A percentile compares a stretch with the other conserved stretches of the same genome.
phyloP scores from a whole-genome alignment of 257 asterid genomes.

The Forsythia viridissima region DNA sequence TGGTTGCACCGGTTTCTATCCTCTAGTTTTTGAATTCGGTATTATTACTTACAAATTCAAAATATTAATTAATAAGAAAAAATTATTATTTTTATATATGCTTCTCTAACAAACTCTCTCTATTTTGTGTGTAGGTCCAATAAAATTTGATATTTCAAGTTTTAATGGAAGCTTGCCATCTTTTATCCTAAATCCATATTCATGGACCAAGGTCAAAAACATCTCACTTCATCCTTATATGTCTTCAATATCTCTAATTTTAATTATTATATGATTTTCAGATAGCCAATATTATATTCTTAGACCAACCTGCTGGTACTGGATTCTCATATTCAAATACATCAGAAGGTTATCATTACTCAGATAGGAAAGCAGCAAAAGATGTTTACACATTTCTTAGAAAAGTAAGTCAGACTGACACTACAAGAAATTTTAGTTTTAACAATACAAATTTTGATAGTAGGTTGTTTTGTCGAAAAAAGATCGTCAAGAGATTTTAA shows the following conservation, averaged over 20 bases:
- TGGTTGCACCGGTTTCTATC: constrained; percentile 47
- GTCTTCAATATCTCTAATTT: not conserved
- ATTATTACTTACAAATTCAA: no score
- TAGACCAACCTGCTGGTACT: constrained; percentile 37
- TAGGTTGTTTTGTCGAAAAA: no score
- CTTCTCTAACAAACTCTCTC: no score
- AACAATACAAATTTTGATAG: no score
- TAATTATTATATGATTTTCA: not conserved
- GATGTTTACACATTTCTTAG: constrained; percentile 26
- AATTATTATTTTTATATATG: no score
- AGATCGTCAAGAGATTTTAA: no score
- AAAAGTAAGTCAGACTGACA: constrained; percentile 11
- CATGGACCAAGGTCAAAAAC: constrained; percentile 51
- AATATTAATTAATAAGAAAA: no score
- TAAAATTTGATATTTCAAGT: constrained; percentile 29
- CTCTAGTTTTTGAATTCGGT: no score
- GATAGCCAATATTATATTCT: constrained; percentile 34
- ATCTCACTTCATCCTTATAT: not conserved
- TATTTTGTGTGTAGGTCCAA: constrained; percentile 39
- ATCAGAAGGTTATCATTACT: constrained; percentile 24
- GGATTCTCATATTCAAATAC: constrained; percentile 36
- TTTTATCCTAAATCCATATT: constrained; percentile 34
- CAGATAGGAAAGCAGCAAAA: constrained; percentile 29
- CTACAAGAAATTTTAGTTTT: no score
- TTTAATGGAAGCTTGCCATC: constrained; percentile 42